These are phyloP conservation scores for Fomitopsis serialis DNA, from an alignment of 768 basidiomycete genomes.

Conservation along the genomic window DNA sequence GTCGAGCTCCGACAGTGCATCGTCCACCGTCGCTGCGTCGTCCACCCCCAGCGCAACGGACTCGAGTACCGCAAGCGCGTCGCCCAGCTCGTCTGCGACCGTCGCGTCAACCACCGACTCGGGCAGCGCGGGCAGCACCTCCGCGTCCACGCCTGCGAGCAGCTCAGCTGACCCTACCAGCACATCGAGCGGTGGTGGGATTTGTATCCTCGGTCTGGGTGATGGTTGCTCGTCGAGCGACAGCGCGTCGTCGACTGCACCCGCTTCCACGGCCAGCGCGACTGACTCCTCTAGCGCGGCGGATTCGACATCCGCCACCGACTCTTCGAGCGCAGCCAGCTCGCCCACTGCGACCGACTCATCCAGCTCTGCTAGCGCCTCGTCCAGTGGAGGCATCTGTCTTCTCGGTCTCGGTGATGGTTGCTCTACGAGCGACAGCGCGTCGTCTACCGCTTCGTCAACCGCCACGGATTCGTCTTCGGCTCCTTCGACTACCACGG, in stretches of 20 bases:
- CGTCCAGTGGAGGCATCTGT: background rate
- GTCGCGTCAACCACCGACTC: background rate
- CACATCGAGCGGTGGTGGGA: background rate
- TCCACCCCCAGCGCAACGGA: constrained; percentile 1
- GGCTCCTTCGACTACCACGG: background rate
- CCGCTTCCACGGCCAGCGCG: constrained; percentile 6
- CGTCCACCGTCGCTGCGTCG: constrained; percentile 1
- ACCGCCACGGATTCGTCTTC: constrained; percentile 4
- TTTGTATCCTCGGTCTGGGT: background rate
- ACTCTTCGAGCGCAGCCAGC: background rate
- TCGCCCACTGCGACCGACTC: constrained; percentile 4
- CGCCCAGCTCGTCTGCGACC: background rate
- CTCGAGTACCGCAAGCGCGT: constrained; percentile 2
- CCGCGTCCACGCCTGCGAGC: constrained; percentile 4
- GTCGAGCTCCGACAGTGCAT: background rate
- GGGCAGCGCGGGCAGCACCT: background rate
- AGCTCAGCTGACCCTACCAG: background rate
- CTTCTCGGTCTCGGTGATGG: background rate
- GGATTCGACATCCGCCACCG: constrained; percentile 3
- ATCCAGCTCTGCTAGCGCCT: background rate
- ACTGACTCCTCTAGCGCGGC: constrained; percentile 1
- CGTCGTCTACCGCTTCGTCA: background rate
- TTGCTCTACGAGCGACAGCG: background rate
- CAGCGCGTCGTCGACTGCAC: background rate
- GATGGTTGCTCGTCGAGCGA: background rate